A percentile compares a stretch with the other conserved stretches of the same genome.
Conservation (phyloP, 73 alveolate species). For the Blepharisma stoltei region DNA sequence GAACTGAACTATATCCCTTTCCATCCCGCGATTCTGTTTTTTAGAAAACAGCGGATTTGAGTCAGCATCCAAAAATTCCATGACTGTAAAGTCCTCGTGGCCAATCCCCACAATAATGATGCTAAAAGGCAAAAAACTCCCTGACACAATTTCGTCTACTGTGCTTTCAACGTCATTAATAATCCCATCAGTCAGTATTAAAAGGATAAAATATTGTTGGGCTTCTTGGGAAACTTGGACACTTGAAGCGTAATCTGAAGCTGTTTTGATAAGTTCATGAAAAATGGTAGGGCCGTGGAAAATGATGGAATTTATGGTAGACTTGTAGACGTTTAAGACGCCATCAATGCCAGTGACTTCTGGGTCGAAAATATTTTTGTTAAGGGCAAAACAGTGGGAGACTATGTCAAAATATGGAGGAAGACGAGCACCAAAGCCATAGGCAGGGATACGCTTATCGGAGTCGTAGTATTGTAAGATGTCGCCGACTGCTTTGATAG, state of each 20-base stretch:
- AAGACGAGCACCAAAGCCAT: slow-evolving; percentile 93
- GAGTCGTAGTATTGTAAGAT: slow-evolving; percentile 84
- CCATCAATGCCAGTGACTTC: slow-evolving; percentile 84
- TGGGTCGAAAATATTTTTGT: slow-evolving; percentile 84
- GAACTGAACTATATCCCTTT: slow-evolving; percentile 84
- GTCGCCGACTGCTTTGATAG: slow-evolving; percentile 69
- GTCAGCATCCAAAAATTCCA: slow-evolving; percentile 91
- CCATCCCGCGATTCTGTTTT: slow-evolving; percentile 44
- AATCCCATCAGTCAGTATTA: slow-evolving; percentile 95
- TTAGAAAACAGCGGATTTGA: slow-evolving; percentile 38
- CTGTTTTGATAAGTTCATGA: slow-evolving; percentile 50
- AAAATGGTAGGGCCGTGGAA: slow-evolving; percentile 96
- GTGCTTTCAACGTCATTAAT: slow-evolving; percentile 86
- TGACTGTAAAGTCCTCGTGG: slow-evolving; percentile 77
- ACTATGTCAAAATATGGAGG: slow-evolving; percentile 60
- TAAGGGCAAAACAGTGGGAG: slow-evolving; percentile 91
- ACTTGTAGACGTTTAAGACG: slow-evolving; percentile 69
- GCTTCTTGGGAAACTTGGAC: slow-evolving; percentile 53
- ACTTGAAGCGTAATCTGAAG: slow-evolving; percentile 58
- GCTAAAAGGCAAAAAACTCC: slow-evolving; percentile 81
- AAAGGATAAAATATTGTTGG: slow-evolving; percentile 63
- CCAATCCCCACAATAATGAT: slow-evolving; percentile 97
- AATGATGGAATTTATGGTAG: slow-evolving; percentile 46
- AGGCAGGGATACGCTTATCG: slow-evolving; percentile 87
- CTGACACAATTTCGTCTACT: slow-evolving; percentile 86